A percentile compares a stretch with the other conserved stretches of the same genome.
These are phyloP conservation scores for Neostapfia colusana DNA, from an alignment of 176 grass and related monocot species.

Conservation along the genomic window DNA sequence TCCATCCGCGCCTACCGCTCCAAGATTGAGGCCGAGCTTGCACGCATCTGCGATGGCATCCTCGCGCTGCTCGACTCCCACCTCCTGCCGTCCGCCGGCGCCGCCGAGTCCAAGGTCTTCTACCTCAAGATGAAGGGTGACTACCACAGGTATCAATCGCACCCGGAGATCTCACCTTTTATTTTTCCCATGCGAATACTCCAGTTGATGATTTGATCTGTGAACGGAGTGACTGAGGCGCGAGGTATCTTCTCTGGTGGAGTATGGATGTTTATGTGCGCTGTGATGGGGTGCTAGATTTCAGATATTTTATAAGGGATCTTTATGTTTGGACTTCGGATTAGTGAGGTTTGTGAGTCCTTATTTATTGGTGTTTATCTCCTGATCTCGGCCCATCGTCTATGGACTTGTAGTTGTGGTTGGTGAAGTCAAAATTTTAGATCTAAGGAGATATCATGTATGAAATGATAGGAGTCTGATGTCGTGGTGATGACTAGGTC, in stretches of 20 bases:
- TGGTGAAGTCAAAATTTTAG: not conserved
- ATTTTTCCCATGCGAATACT: not conserved
- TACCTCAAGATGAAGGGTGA: constrained; percentile 97
- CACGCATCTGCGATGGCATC: constrained; percentile 77
- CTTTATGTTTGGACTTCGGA: not conserved
- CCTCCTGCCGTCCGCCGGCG: constrained; percentile 70
- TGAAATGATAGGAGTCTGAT: not conserved
- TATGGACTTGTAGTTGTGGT: not conserved
- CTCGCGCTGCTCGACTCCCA: constrained; percentile 76
- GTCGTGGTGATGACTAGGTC: not conserved
- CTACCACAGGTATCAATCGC: constrained; percentile 58
- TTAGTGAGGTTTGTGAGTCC: not conserved
- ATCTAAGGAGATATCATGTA: not conserved
- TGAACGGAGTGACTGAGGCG: not conserved
- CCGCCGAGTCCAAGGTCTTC: constrained; percentile 84
- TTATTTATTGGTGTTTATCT: not conserved
- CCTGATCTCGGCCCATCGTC: not conserved
- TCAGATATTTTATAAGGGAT: not conserved
- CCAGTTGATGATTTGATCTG: not conserved
- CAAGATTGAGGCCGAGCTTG: constrained; percentile 87
- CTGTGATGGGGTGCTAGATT: not conserved
- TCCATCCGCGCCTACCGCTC: constrained; percentile 66
- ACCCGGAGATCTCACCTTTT: not conserved
- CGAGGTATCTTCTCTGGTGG: not conserved
- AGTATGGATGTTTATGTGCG: not conserved